Conservation (phyloP, 2,329 filamentous ascomycete genomes). For the Colletotrichum sp. region DNA sequence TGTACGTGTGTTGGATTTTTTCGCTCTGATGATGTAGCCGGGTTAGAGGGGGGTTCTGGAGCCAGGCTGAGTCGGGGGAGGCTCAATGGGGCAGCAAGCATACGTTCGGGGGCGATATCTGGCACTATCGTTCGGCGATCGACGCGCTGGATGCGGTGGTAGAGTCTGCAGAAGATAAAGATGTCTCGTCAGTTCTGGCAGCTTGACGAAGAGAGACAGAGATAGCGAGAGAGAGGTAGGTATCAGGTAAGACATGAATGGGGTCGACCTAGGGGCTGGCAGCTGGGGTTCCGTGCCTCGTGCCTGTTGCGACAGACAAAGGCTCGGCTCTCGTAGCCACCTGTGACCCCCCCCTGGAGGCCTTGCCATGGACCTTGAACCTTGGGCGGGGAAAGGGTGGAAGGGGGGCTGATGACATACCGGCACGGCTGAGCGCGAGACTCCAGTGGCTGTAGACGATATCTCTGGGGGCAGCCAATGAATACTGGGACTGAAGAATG, state of each 20-base stretch:
- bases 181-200: conserved; percentile 4
- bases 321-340: not conserved
- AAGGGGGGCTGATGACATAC: conserved; percentile 31
- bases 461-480: conserved; percentile 41
- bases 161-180: conserved; percentile 13
- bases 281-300: not conserved
- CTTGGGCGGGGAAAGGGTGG: conserved; percentile 15
- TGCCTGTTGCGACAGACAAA: conserved; percentile 18
- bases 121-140: not conserved
- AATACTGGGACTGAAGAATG: conserved; percentile 44
- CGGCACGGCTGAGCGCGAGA: conserved; percentile 38
- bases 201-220: not conserved
- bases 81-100: not conserved
- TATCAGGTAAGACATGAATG: not conserved
- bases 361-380: not conserved
- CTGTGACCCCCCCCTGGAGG: not conserved
- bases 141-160: conserved; percentile 6
- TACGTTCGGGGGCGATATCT: conserved; percentile 4
- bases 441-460: conserved; percentile 24
- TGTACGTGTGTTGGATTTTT: not conserved
- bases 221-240: not conserved
- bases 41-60: conserved; percentile 3
- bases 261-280: not conserved
- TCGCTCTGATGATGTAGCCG: conserved; percentile 2
- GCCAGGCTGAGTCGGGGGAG: not conserved